Evolutionary conservation across 495 filamentous ascomycete species (phyloP), one percentile per base, ranked within the genome.

Genomic region (Podospora bellae-mahoneyi): DNA sequence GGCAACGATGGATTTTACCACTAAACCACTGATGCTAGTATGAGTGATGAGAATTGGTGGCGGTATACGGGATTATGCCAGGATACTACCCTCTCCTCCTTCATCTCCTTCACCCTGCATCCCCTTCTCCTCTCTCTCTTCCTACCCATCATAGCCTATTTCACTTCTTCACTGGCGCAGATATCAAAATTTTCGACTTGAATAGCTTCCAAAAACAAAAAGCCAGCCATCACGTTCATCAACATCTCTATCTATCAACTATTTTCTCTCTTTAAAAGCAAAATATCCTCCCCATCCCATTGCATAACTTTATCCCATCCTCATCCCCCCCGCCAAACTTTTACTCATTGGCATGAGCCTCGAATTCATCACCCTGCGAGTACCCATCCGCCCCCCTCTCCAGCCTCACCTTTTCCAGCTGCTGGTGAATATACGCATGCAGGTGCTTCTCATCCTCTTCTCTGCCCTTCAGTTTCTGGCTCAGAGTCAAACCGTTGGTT

Each of bases 381-480:
- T 79, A 77, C 10, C 66, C 74, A 4, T 78, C 69, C 4, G 74
- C 76, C 1, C 75, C 76, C 60, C 77, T 76, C 64, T 80, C 72
- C n/a, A 76, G 68, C 48, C 72, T 74, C 19, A 92, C 86, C 53
- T 86, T 81, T 74, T 89, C 80, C 66, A 94, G 74, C 77, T 93
- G 88, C 68, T 89, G 85, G 44, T 81, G 85, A 48, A 95, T 89
- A 72, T 94, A 94, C 32, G 85, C 82, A 58, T 87, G 84, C 26
- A 93, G 79, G 73, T 92, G 89, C 16, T 81, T 80, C 56, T 94
- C 87, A 0, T 87, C 84, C 61, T 83, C 87, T 23, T 77, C 78
- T 63, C 81, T 79, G 75, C 81, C 76, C 58, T 78, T 69, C 39
- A 48, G 13, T 48, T 16, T 48, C 39, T 48, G 39, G 39, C 39